Evolutionary conservation across 352 stramenopile genomes (phyloP), one percentile per base, ranked within the genome.

Genomic region (Phytopythium oedochilum): DNA sequence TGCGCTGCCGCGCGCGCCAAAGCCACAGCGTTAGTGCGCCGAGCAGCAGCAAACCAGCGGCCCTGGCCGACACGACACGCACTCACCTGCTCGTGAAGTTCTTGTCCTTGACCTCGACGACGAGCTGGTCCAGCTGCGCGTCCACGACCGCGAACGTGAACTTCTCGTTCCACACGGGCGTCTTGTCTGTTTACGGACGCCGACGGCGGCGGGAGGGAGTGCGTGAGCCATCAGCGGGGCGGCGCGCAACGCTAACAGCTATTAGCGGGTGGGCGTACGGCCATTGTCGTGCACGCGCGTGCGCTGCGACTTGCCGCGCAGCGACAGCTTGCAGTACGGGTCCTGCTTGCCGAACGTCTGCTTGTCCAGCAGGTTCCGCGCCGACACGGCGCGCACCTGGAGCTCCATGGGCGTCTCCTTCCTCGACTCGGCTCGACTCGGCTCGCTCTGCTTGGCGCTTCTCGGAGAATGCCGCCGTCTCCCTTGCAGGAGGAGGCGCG

Each of bases 341-440:
- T 97, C 88, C 45, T 96, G 88, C 66, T 93, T 94, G 18, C 83
- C 84, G 26, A 96, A 94, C 3, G 78, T 91, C 66, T 94, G 84
- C 60, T 89, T 89, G 68, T 91, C 80, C 22, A 89, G 56, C 34
- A 94, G 67, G 64, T 94, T 91, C 28, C 82, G 81, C 48, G 77
- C 84, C 43, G 75, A 88, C 57, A 89, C 86, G 52, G 74, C 75
- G 58, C 84, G 81, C 18, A 94, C 72, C 55, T 94, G 81, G 1
- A 94, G 77, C 53, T 94, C 82, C 73, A 88, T 86, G 52, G 53
- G 29, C 31, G 5, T 52, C 46, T 63, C 7, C 31, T 20, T 53
- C 36, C 38, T 54, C 35, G 26, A n/a, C n/a, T n/a, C 29, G 12
- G 18, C 12, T 15, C 17, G 23, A 22, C 26, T 31, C 25, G 44